A percentile compares a stretch with the other conserved stretches of the same genome.
Evolutionary conservation across 768 basidiomycete species (phyloP).

Genomic region (Imleria badia): DNA sequence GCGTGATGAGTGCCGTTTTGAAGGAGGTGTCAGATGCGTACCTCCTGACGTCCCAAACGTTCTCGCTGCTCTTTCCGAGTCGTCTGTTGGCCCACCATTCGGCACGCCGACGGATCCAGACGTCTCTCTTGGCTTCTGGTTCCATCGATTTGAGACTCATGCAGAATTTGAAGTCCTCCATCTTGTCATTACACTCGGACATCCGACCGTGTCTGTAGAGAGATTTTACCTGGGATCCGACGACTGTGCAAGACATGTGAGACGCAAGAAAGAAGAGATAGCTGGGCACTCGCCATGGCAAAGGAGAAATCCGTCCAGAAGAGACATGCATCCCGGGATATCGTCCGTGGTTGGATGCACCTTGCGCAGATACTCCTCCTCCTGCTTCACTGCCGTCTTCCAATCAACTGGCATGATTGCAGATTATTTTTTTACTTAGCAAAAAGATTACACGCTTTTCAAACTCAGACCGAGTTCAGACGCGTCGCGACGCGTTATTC

Average conservation of each 20-base stretch:
- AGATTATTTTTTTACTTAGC: not conserved
- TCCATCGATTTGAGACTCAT: constrained; percentile 77
- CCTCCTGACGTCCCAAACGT: constrained; percentile 90
- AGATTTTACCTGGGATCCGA: constrained; percentile 77
- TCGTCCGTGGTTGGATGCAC: constrained; percentile 77
- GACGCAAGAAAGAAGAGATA: constrained; percentile 1
- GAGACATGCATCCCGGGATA: constrained; percentile 76
- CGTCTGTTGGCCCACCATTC: constrained; percentile 93
- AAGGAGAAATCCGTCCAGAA: constrained; percentile 69
- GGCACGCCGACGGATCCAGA: constrained; percentile 84
- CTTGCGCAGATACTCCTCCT: constrained; percentile 60
- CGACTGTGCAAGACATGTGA: constrained; percentile 45
- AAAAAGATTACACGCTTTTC: constrained; percentile 37
- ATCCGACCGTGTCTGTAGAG: constrained; percentile 84
- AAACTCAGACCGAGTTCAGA: constrained; percentile 39
- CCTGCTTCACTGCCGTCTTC: constrained; percentile 60
- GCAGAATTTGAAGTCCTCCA: constrained; percentile 95
- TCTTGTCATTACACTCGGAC: constrained; percentile 69
- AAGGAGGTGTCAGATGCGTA: constrained; percentile 40
- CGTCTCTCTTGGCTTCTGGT: constrained; percentile 72
- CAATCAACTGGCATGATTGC: constrained; percentile 42
- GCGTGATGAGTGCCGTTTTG: not conserved
- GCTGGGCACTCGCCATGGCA: constrained; percentile 56
- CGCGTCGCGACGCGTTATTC: constrained; percentile 49
- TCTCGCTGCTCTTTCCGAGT: constrained; percentile 82